Conservation (phyloP, 2,329 filamentous ascomycete genomes). For the Beauveria medogensis region DNA sequence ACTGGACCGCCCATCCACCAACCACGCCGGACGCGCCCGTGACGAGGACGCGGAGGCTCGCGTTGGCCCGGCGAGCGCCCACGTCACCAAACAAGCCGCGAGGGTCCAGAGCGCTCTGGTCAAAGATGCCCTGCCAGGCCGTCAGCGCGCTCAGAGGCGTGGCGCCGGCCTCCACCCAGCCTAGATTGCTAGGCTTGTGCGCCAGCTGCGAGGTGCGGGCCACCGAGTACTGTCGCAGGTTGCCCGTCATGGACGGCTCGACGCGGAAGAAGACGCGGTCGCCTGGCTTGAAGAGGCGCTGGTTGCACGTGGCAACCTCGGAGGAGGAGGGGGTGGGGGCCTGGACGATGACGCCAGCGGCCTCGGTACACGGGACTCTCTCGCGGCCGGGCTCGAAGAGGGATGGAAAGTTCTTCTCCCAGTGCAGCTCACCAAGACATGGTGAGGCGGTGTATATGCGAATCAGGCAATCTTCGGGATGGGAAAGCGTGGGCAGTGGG, state of each 20-base stretch:
- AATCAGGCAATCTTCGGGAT: conserved; percentile 22
- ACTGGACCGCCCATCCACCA: conserved; percentile 32
- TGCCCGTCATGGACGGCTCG: conserved; percentile 20
- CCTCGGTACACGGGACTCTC: conserved; percentile 29
- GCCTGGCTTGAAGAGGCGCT: conserved; percentile 23
- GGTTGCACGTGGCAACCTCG: not conserved
- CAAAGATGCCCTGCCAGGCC: conserved; percentile 29
- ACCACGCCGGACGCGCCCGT: conserved; percentile 32
- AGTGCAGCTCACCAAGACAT: conserved; percentile 25
- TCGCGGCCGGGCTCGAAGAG: conserved; percentile 17
- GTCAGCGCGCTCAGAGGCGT: conserved; percentile 29
- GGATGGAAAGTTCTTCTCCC: conserved; percentile 19
- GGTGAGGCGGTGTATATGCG: conserved; percentile 26
- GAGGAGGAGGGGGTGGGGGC: conserved; percentile 17
- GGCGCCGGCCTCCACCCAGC: conserved; percentile 21
- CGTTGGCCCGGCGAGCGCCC: conserved; percentile 20
- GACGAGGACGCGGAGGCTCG: conserved; percentile 26
- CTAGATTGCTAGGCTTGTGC: conserved; percentile 13
- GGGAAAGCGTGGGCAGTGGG: conserved; percentile 17
- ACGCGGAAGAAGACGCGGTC: conserved; percentile 28
- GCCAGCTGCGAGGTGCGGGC: conserved; percentile 23
- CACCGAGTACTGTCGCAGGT: conserved; percentile 26
- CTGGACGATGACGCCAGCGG: conserved; percentile 29
- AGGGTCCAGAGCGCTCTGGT: conserved; percentile 24
- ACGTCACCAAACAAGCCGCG: conserved; percentile 21